Base-by-base conservation (phyloP, 345 rosid species). In the Eucalyptus pauciflora region DNA sequence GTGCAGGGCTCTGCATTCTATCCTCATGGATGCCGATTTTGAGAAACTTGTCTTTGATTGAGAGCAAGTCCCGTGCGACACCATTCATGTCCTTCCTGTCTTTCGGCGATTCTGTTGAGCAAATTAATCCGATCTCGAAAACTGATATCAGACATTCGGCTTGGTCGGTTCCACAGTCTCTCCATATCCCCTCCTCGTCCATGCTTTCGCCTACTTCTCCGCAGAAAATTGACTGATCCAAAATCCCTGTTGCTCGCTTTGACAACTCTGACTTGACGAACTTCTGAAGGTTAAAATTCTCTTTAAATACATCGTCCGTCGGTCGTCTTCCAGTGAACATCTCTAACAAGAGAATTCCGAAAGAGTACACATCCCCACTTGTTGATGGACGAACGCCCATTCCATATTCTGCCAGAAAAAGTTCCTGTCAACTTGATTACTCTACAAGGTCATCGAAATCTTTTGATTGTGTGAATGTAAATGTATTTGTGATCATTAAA, bases 221-320 rank as follows among this genome's bases (percentile, higher is more conserved):
- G 1, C 62, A 10, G 29, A 56, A 56, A 56, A 56, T 56, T 0
- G 13, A 56, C 62, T 56, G 62, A 56, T 56, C 62, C 29, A 60
- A 25, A 25, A 60, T 25, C 67, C 31, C 67, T 0, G 1, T 24
- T 60, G 67, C n/a, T 60, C 14, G 67, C 67, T 60, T 60, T 60
- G n/a, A 60, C n/a, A 60, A 11, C 15, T 0, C 29, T 60, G 67
- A 60, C n/a, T 60, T 25, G 15, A 60, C 67, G 0, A 60, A 60
- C n/a, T 60, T 60, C 67, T 60, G 15, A 60, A 60, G 67, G 67
- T 25, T 1, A 60, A 60, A 60, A 25, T 60, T 0, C 29, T 60
- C 67, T 11, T 60, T 25, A 24, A 60, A 60, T 5, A 60, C 0
- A 0, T 60, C 0, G 31, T 60, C 67, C 0, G 67, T 60, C 0